phyloP scores from a whole-genome alignment of 176 grass and related monocot species.

The Ampelocalamus luodianensis region DNA sequence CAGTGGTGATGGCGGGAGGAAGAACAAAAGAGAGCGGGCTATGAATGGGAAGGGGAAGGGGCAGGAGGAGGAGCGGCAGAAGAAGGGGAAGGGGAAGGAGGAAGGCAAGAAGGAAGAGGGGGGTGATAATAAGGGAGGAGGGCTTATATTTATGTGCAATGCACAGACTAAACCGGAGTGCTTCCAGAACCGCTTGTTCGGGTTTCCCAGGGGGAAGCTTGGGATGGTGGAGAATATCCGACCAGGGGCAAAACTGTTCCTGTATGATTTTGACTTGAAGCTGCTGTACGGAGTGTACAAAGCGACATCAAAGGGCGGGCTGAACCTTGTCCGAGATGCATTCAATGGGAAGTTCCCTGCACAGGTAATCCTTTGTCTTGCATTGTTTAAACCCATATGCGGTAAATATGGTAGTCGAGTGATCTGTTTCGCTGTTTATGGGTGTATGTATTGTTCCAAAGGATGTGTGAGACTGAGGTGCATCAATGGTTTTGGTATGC shows the following conservation, averaged over 20 bases:
- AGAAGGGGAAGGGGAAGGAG: not conserved
- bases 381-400: constrained; percentile 21
- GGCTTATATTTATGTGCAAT: constrained; percentile 88
- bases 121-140: constrained; percentile 34
- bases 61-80: not conserved
- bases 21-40: not conserved
- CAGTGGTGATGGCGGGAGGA: constrained; percentile 17
- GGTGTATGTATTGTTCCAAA: not conserved
- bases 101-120: constrained; percentile 25
- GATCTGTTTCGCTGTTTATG: constrained; percentile 24
- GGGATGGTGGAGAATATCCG: constrained; percentile 61
- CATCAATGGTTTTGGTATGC: not conserved
- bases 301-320: constrained; percentile 54
- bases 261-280: constrained; percentile 86
- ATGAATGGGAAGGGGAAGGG: constrained; percentile 24
- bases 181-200: constrained; percentile 58
- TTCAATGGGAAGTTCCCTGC: constrained; percentile 66
- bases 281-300: constrained; percentile 77
- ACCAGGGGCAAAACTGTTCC: constrained; percentile 58
- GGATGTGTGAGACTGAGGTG: not conserved
- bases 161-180: constrained; percentile 71
- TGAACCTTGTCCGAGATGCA: constrained; percentile 53
- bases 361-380: constrained; percentile 59
- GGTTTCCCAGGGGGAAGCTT: constrained; percentile 60
- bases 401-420: not conserved